Percentiles rank a stretch among this genome's conserved stretches.
Evolutionary conservation across 345 rosid genomes (phyloP).

Genomic region (Lepidium africanum): DNA sequence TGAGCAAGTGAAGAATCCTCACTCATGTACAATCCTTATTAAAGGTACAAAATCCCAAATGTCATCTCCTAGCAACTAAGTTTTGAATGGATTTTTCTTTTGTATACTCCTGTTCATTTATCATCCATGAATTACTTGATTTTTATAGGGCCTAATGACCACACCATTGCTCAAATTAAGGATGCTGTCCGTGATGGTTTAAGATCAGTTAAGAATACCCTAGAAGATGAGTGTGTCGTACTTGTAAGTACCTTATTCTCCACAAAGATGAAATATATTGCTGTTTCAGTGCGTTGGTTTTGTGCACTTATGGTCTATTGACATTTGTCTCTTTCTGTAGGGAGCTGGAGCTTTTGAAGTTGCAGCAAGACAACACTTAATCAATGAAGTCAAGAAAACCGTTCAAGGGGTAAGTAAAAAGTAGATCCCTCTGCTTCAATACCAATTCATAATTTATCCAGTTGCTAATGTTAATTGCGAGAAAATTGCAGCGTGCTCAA

Average conservation of each 20-base stretch:
- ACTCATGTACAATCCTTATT: constrained; percentile 85
- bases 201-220: constrained; percentile 87
- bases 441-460: neutral
- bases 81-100: neutral
- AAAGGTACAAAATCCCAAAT: constrained; percentile 47
- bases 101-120: neutral
- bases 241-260: constrained; percentile 45
- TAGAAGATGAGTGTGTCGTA: constrained; percentile 88
- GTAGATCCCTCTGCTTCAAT: neutral
- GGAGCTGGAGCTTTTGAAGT: constrained; percentile 99
- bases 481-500: constrained; percentile 74
- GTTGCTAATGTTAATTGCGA: constrained; percentile 2
- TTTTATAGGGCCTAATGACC: constrained; percentile 84
- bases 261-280: neutral
- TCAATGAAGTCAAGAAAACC: constrained; percentile 82
- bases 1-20: constrained; percentile 88
- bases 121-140: neutral
- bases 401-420: constrained; percentile 71
- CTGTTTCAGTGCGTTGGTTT: neutral
- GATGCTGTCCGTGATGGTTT: constrained; percentile 97
- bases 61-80: neutral
- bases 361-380: constrained; percentile 81
- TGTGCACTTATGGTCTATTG: neutral
- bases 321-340: constrained; percentile 28
- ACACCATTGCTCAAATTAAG: constrained; percentile 96